phyloP scores from a whole-genome alignment of 352 stramenopile genomes.

The Thraustochytrium striatum region DNA sequence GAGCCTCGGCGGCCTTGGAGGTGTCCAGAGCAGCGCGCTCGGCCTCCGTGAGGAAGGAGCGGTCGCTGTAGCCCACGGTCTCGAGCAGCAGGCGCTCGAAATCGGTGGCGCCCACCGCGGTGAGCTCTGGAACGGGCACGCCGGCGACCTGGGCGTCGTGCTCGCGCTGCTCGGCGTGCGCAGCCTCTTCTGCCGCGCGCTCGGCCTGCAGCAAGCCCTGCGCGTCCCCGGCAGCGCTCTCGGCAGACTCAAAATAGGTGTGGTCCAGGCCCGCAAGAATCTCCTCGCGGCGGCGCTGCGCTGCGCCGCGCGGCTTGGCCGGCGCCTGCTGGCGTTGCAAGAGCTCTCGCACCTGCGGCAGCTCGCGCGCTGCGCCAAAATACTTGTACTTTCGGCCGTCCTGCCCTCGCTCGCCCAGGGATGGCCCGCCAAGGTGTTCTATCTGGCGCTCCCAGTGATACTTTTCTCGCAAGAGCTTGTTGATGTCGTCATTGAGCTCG shows the following conservation, averaged over 20 bases:
- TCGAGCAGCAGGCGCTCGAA: constrained; percentile 18
- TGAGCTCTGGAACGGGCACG: neutral
- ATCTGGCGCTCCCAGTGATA: constrained; percentile 76
- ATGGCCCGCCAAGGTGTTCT: constrained; percentile 77
- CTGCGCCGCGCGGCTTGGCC: constrained; percentile 55
- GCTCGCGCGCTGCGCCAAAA: constrained; percentile 91
- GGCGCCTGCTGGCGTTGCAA: constrained; percentile 77
- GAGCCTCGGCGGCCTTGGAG: constrained; percentile 32
- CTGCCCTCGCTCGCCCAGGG: constrained; percentile 79
- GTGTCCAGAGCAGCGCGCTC: constrained; percentile 41
- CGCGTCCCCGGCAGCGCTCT: constrained; percentile 63
- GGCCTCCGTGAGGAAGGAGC: neutral
- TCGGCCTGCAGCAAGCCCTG: constrained; percentile 29
- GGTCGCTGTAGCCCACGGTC: neutral
- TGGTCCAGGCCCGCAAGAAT: constrained; percentile 82
- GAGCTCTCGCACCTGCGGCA: constrained; percentile 91
- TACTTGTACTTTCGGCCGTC: constrained; percentile 89
- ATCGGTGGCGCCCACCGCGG: neutral
- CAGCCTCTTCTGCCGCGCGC: neutral
- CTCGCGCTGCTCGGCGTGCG: neutral
- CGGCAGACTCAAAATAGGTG: constrained; percentile 70
- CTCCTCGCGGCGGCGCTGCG: constrained; percentile 63
- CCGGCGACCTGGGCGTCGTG: neutral
- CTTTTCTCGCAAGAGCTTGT: constrained; percentile 92
- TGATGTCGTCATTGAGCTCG: constrained; percentile 97